Base-by-base conservation (phyloP, 495 filamentous ascomycete genomes). In the Astrocystis sublimbata region DNA sequence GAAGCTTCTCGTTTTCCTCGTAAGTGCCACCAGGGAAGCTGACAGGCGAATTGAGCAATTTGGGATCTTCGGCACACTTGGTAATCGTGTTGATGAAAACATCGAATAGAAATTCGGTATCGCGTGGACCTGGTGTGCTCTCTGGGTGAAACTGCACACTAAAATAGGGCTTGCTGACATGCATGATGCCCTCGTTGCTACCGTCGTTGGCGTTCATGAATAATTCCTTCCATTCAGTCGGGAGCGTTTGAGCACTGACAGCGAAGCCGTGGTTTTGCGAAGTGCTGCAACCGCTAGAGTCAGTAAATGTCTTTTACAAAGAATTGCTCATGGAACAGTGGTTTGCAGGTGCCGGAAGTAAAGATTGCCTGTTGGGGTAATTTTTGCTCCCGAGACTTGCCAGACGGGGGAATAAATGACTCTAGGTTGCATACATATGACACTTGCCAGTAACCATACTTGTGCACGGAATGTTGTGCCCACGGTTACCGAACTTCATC, bases 131-230 rank as follows among this genome's bases (percentile, higher is more conserved):
- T 9, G 94, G 94, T 12, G 92, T 92, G 78, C 92, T 96, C 76
- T 98, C 94, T 0, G 94, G 94, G 69, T 98, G 94, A 81, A 98
- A 98, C 75, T 98, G 94, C 21, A 98, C 94, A 79, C 92, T 96
- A 83, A 98, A 98, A 80, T 90, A 96, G 17, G 94, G 94, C 53
- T 86, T 88, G 73, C 79, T 83, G 45, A 83, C 79, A 72, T 98
- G 92, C 71, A 92, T 87, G 65, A 98, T 96, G 77, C 94, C 94
- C 76, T 98, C 94, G 73, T 98, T 98, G 73, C 92, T 97, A 65
- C 90, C 90, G 71, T 98, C 94, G 71, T 98, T 98, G 72, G 94
- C 94, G 70, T 98, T 98, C 60, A 97, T 88, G 65, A 98, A 98
- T 1, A 98, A 82, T 72, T 97, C 94, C 62, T 88, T 83, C 94